A percentile compares a stretch with the other conserved stretches of the same genome.
These are phyloP conservation scores for Pilaira anomala DNA, from an alignment of 192 early-diverging fungal genomes.

Conservation along the genomic window DNA sequence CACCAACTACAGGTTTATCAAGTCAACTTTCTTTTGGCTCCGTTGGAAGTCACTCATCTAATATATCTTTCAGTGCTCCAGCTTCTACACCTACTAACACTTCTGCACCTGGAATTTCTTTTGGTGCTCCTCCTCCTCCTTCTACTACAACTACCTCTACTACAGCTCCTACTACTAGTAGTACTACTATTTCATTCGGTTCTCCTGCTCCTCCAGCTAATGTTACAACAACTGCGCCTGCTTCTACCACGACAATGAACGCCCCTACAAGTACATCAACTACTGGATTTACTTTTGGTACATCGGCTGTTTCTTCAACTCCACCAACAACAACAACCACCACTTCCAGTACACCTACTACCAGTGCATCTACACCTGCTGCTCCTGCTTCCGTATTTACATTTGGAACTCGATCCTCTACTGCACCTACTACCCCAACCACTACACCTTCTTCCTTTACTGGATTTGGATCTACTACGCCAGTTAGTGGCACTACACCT, in stretches of 20 bases:
- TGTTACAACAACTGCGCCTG: background rate
- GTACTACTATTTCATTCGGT: background rate
- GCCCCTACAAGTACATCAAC: background rate
- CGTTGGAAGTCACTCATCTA: too few relatives aligned
- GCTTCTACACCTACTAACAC: too few relatives aligned
- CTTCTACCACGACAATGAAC: background rate
- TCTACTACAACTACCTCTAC: background rate
- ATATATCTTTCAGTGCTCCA: too few relatives aligned
- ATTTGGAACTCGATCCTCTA: background rate
- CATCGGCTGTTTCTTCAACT: background rate
- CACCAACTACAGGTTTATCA: too few relatives aligned
- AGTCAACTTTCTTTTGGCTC: too few relatives aligned
- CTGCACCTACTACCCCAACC: too few relatives aligned
- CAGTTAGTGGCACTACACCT: background rate
- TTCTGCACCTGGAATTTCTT: background rate
- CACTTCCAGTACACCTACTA: background rate
- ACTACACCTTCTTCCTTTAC: background rate
- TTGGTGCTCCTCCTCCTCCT: slow-evolving; percentile 6
- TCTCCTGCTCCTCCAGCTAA: background rate
- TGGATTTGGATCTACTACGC: background rate
- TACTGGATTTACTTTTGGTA: background rate
- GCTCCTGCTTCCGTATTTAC: background rate
- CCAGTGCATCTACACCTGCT: background rate
- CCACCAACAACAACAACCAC: background rate
- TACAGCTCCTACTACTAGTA: background rate